These are phyloP conservation scores for Oryza longistaminata DNA, from an alignment of 176 grass and related monocot species.

Conservation along the genomic window DNA sequence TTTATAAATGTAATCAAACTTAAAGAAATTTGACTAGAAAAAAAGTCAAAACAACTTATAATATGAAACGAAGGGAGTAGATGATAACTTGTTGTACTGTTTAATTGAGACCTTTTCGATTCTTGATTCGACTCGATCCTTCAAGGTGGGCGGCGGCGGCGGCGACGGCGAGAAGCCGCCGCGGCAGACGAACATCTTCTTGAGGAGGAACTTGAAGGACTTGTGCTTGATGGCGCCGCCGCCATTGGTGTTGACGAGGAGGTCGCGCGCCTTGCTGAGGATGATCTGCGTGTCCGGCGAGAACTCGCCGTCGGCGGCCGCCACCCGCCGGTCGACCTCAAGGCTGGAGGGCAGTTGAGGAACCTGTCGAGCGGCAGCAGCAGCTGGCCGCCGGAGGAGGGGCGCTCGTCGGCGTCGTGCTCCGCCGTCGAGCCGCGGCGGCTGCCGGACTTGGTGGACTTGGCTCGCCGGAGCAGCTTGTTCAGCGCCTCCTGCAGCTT, in stretches of 20 bases:
- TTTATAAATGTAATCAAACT: too few relatives aligned
- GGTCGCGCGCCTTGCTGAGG: slow-evolving; percentile 79
- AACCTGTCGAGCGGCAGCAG: slow-evolving; percentile 82
- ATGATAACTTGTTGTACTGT: not conserved
- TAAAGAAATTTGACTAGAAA: too few relatives aligned
- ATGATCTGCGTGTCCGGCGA: slow-evolving; percentile 98
- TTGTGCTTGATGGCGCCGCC: slow-evolving; percentile 64
- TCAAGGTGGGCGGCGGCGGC: slow-evolving; percentile 51
- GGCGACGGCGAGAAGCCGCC: slow-evolving; percentile 66
- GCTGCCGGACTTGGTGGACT: slow-evolving; percentile 57
- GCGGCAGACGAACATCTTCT: slow-evolving; percentile 85
- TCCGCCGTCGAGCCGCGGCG: slow-evolving; percentile 30
- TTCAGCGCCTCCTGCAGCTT: slow-evolving; percentile 84
- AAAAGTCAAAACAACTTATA: too few relatives aligned
- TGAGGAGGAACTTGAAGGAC: slow-evolving; percentile 88
- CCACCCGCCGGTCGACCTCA: slow-evolving; percentile 72
- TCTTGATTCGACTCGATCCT: slow-evolving; percentile 79
- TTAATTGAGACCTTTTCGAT: slow-evolving; percentile 66
- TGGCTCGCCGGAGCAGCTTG: slow-evolving; percentile 67
- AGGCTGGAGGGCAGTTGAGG: slow-evolving; percentile 95
- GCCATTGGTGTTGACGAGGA: slow-evolving; percentile 60
- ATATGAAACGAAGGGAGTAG: too few relatives aligned
- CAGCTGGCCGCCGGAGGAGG: too few relatives aligned
- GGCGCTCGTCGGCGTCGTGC: slow-evolving; percentile 24
- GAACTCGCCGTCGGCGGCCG: slow-evolving; percentile 54